These are phyloP conservation scores for Triadica sebifera DNA, from an alignment of 345 rosid species.

Conservation along the genomic window DNA sequence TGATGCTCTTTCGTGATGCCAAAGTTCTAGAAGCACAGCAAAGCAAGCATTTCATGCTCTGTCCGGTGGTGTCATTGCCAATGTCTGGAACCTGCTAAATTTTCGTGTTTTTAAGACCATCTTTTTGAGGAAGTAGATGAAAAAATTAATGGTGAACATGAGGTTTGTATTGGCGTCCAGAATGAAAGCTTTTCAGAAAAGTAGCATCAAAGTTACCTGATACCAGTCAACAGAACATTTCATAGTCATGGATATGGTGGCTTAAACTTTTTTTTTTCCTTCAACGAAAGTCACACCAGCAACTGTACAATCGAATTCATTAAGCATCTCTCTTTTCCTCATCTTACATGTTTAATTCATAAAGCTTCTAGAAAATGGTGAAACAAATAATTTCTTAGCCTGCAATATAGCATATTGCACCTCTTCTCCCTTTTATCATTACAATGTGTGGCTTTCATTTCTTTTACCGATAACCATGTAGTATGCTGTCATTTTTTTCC, in stretches of 20 bases:
- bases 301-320: not conserved
- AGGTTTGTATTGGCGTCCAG: conserved; percentile 10
- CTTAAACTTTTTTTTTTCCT: too few species aligned
- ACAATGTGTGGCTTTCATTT: not conserved
- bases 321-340: not conserved
- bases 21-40: conserved; percentile 58
- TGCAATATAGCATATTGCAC: not conserved
- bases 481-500: not conserved
- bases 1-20: conserved; percentile 50
- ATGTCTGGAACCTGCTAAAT: conserved; percentile 58
- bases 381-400: not conserved
- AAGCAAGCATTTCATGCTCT: conserved; percentile 55
- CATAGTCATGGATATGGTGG: not conserved
- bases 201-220: not conserved
- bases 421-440: not conserved
- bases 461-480: too few species aligned
- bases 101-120: conserved; percentile 37
- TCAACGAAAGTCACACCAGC: not conserved
- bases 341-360: not conserved
- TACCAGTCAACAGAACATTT: not conserved
- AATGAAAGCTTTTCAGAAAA: not conserved
- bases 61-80: conserved; percentile 53
- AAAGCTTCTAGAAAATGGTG: not conserved
- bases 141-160: conserved; percentile 1
- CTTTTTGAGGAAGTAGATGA: conserved; percentile 22